Evolutionary conservation across 2,329 filamentous ascomycete species (phyloP), one percentile per base, ranked within the genome.

Genomic region (Pseudovirgaria hyperparasitica): DNA sequence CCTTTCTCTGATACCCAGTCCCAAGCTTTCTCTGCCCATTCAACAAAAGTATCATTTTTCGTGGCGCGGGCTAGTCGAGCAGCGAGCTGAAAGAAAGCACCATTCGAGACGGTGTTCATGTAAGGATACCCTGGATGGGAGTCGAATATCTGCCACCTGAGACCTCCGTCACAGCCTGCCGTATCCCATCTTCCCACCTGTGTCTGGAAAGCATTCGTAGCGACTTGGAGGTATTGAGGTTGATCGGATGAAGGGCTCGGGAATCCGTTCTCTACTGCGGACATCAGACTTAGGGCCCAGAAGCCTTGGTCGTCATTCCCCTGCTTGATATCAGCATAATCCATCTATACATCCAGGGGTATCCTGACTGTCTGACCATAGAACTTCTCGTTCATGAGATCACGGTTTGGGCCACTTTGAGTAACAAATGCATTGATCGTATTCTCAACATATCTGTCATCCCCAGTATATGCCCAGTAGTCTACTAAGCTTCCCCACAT

Each of bases 81-180:
- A 1, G 76, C 72, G 17, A 87, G 62, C 48, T 84, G 75, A 52
- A 86, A 82, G 48, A 87, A 71, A 8, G 72, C 73, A 17, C 77
- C 79, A 48, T 85, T 85, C 34, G 72, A 72, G 38, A 82, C 67
- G 7, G 71, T 65, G 55, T 84, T 82, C 52, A 82, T 85, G 64
- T 87, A 85, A 39, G 69, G 63, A 44, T 82, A 72, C 9, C 81
- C 81, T 13, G 20, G 73, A 9, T 13, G 73, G 45, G 86, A 84
- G 2, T 63, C 52, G 46, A 73, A 82, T 37, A 87, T 82, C 56
- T 87, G 81, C 78, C 78, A 84, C 26, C 67, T 60, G 19, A 85
- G 57, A 5, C 80, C 81, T 28, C 80, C 80, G 17, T 60, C 62
- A 42, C 81, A 86, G 23, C 56, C 48, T 0, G 58, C 54, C 1